Evolutionary conservation across 495 filamentous ascomycete genomes (phyloP).

Genomic region (Stereocaulon alpinum): DNA sequence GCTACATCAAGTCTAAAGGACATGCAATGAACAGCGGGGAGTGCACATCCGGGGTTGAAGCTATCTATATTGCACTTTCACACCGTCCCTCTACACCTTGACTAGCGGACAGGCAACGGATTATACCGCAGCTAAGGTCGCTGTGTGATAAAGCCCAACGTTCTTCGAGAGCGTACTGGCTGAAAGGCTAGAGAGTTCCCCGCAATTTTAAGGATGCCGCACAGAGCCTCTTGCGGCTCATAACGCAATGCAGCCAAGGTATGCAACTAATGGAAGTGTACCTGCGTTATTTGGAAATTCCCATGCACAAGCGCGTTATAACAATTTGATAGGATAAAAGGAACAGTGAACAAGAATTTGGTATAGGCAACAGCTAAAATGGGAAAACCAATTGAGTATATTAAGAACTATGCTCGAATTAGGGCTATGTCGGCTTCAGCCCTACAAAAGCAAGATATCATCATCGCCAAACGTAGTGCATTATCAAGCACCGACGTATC

Average conservation of each 20-base stretch:
- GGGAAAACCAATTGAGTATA: not conserved
- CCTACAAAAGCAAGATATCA: not conserved
- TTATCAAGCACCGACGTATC: not conserved
- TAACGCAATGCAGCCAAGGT: constrained; percentile 1
- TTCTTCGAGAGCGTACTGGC: too few relatives aligned
- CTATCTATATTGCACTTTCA: too few relatives aligned
- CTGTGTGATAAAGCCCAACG: too few relatives aligned
- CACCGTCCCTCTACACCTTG: too few relatives aligned
- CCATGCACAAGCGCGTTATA: not conserved
- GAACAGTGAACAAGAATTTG: not conserved
- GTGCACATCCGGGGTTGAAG: too few relatives aligned
- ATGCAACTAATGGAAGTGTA: not conserved
- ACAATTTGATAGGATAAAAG: constrained; percentile 1
- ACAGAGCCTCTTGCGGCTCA: not conserved
- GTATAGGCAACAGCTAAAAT: not conserved
- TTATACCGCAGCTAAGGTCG: too few relatives aligned
- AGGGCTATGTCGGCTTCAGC: not conserved
- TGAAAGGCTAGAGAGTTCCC: too few relatives aligned
- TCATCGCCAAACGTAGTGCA: not conserved
- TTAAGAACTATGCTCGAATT: not conserved
- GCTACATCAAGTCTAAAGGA: too few relatives aligned
- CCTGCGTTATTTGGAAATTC: not conserved
- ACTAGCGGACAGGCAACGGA: too few relatives aligned
- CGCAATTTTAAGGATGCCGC: not conserved
- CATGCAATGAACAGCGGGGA: too few relatives aligned